A percentile compares a stretch with the other conserved stretches of the same genome.
Conservation (phyloP, 2,329 filamentous ascomycete genomes). For the Talaromyces albobiverticillius region DNA sequence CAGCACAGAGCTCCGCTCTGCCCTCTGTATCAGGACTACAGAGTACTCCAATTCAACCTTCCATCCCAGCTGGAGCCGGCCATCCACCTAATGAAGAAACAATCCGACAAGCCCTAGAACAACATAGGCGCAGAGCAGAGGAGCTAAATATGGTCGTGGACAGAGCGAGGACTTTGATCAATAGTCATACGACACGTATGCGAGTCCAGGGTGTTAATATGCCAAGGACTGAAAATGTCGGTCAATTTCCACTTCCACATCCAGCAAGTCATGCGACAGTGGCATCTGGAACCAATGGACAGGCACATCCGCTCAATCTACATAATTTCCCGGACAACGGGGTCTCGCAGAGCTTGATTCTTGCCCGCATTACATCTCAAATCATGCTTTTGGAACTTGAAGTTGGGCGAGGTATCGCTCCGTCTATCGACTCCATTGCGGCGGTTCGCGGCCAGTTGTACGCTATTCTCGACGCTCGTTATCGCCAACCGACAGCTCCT, state of each 20-base stretch:
- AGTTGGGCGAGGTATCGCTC: slow-evolving; percentile 25
- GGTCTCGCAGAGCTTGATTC: slow-evolving; percentile 3
- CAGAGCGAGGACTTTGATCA: slow-evolving; percentile 11
- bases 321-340: neutral
- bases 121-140: slow-evolving; percentile 9
- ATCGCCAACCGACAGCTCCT: slow-evolving; percentile 21
- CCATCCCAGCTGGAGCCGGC: neutral
- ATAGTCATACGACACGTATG: slow-evolving; percentile 3
- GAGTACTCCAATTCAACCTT: neutral
- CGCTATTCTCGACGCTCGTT: slow-evolving; percentile 31
- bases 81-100: neutral
- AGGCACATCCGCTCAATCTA: neutral
- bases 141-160: slow-evolving; percentile 9
- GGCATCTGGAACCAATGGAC: neutral
- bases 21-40: neutral
- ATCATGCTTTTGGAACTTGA: slow-evolving; percentile 28
- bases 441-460: slow-evolving; percentile 29
- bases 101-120: slow-evolving; percentile 11
- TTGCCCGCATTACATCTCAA: slow-evolving; percentile 8
- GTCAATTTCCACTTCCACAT: neutral
- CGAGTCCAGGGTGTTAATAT: neutral
- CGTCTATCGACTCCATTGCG: slow-evolving; percentile 30
- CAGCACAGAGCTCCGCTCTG: neutral
- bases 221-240: neutral
- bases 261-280: neutral